These are phyloP conservation scores for Suillus brevipes DNA, from an alignment of 768 basidiomycete genomes.

Conservation along the genomic window DNA sequence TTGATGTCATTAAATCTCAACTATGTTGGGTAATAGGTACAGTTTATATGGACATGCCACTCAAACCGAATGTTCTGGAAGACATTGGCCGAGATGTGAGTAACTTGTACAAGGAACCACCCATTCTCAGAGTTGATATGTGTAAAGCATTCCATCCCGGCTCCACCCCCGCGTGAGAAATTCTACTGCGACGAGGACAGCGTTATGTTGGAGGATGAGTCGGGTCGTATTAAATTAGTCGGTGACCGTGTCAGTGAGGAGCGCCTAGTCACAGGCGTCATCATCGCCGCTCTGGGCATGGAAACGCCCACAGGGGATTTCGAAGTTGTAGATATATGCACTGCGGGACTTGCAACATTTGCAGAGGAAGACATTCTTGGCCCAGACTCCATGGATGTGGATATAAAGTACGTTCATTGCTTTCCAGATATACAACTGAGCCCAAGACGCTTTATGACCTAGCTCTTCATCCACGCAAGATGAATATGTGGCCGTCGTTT, in stretches of 20 bases:
- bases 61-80: constrained; percentile 97
- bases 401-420: constrained; percentile 47
- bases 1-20: constrained; percentile 83
- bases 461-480: constrained; percentile 36
- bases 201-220: constrained; percentile 94
- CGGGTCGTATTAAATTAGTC: constrained; percentile 85
- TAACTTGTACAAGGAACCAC: constrained; percentile 16
- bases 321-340: constrained; percentile 88
- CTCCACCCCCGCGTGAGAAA: constrained; percentile 75
- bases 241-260: constrained; percentile 66
- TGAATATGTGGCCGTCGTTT: constrained; percentile 83
- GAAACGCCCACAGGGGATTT: constrained; percentile 91
- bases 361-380: constrained; percentile 22
- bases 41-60: constrained; percentile 97
- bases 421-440: background rate
- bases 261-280: constrained; percentile 85
- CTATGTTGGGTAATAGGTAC: constrained; percentile 93
- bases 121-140: constrained; percentile 9
- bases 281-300: constrained; percentile 86
- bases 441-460: constrained; percentile 5
- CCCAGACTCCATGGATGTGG: constrained; percentile 63
- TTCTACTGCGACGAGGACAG: constrained; percentile 76
- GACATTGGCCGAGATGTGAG: constrained; percentile 92
- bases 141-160: constrained; percentile 80
- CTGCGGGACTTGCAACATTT: constrained; percentile 72